Evolutionary conservation across 2,329 filamentous ascomycete species (phyloP).

Genomic region (Thielaviopsis populi): DNA sequence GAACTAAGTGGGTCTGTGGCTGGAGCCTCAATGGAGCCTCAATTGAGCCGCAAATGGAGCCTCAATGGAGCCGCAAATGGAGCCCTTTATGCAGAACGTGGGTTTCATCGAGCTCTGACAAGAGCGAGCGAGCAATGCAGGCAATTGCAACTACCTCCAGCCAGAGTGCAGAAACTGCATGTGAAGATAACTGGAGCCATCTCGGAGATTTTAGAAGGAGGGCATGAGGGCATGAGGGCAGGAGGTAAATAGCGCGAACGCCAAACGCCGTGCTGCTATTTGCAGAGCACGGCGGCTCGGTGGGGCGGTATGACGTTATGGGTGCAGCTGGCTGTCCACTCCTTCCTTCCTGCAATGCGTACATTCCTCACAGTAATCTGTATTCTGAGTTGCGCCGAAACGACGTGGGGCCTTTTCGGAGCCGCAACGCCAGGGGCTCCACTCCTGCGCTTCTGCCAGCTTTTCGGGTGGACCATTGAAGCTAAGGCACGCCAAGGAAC

Average conservation of each 20-base stretch:
- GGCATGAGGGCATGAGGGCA: no score
- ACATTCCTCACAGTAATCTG: neutral
- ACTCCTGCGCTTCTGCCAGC: conserved; percentile 5
- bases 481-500: conserved; percentile 6
- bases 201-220: conserved; percentile 6
- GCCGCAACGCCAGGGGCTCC: conserved; percentile 7
- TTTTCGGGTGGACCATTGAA: conserved; percentile 12
- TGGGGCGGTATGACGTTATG: conserved; percentile 15
- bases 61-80: neutral
- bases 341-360: conserved; percentile 7
- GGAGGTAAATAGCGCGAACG: neutral
- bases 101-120: neutral
- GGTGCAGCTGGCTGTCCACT: conserved; percentile 1
- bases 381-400: conserved; percentile 14
- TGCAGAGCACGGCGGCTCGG: neutral
- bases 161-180: neutral
- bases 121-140: no score
- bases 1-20: conserved; percentile 11
- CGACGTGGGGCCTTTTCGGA: conserved; percentile 14
- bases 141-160: neutral
- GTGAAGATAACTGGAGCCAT: neutral
- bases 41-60: no score
- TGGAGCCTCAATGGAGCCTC: conserved; percentile 16
- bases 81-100: neutral
- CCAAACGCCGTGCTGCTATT: neutral